A percentile compares a stretch with the other conserved stretches of the same genome.
Evolutionary conservation across 1,284 basidiomycete species (phyloP).

Genomic region (Porogramme epimiltina): DNA sequence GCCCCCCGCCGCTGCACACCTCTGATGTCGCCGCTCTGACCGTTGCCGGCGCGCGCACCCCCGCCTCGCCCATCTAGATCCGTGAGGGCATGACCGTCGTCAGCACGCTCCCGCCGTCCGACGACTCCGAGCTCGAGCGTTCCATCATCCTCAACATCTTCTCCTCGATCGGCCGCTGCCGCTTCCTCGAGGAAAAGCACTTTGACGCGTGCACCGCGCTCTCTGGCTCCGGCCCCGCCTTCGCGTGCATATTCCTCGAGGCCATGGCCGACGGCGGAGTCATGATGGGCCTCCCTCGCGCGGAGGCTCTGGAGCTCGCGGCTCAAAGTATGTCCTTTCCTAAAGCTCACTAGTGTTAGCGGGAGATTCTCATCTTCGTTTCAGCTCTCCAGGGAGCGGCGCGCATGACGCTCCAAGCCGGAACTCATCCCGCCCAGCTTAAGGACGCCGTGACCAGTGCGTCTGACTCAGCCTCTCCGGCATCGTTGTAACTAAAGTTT

Average conservation of each 20-base stretch:
- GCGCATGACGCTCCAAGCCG: constrained; percentile 90
- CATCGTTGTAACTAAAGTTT: neutral
- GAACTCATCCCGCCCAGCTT: constrained; percentile 92
- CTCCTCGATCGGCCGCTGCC: constrained; percentile 91
- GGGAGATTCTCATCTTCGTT: neutral
- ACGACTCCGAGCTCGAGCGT: constrained; percentile 59
- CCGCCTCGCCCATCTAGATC: constrained; percentile 56
- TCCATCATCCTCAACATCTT: constrained; percentile 91
- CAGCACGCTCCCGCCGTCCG: constrained; percentile 62
- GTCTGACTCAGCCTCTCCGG: neutral
- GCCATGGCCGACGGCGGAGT: constrained; percentile 99
- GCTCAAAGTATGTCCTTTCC: constrained; percentile 78
- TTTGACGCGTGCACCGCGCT: constrained; percentile 98
- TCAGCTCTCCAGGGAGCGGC: constrained; percentile 95
- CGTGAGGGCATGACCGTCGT: constrained; percentile 97
- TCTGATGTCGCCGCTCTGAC: neutral
- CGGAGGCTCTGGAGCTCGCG: constrained; percentile 93
- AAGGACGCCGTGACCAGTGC: constrained; percentile 97
- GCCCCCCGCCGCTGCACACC: constrained; percentile 21
- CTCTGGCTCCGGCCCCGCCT: constrained; percentile 95
- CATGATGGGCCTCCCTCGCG: constrained; percentile 98
- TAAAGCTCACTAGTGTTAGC: neutral
- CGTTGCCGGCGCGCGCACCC: neutral
- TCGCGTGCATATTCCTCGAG: constrained; percentile 95
- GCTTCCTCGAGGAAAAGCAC: constrained; percentile 95